These are phyloP conservation scores for Fusarium nodosum DNA, from an alignment of 2,329 filamentous ascomycete species.

Conservation along the genomic window DNA sequence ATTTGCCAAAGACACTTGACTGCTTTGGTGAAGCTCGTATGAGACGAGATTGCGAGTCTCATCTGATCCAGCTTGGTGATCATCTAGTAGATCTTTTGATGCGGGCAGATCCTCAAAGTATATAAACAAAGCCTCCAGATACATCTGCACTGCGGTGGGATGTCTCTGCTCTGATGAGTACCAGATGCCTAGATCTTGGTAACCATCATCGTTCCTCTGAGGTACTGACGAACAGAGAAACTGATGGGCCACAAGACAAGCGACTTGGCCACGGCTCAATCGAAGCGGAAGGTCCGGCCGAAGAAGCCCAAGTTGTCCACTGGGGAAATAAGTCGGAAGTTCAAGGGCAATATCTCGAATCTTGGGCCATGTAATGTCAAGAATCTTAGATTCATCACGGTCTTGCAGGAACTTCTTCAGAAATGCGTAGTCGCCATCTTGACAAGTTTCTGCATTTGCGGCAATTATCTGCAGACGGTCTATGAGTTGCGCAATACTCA, in stretches of 20 bases:
- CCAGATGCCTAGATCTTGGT: conserved; percentile 55
- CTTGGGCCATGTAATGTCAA: conserved; percentile 45
- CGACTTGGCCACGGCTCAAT: conserved; percentile 47
- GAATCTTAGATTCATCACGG: background rate
- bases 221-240: conserved; percentile 49
- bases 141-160: conserved; percentile 49
- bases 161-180: conserved; percentile 53
- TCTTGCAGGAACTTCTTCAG: conserved; percentile 20
- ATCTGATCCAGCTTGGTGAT: background rate
- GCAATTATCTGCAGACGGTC: conserved; percentile 51
- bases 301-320: conserved; percentile 37
- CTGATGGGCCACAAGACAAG: conserved; percentile 52
- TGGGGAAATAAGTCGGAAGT: conserved; percentile 42
- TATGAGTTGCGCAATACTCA: conserved; percentile 34
- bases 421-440: conserved; percentile 43
- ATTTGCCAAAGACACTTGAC: background rate
- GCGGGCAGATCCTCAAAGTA: conserved; percentile 47
- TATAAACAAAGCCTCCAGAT: conserved; percentile 50
- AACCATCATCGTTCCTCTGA: conserved; percentile 46
- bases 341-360: conserved; percentile 43
- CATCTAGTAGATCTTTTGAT: conserved; percentile 3
- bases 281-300: conserved; percentile 20
- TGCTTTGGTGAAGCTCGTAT: conserved; percentile 44
- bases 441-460: conserved; percentile 34
- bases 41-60: background rate